Evolutionary conservation across 1,139 yeast species (phyloP).

Genomic region (Fermentozyma sake): DNA sequence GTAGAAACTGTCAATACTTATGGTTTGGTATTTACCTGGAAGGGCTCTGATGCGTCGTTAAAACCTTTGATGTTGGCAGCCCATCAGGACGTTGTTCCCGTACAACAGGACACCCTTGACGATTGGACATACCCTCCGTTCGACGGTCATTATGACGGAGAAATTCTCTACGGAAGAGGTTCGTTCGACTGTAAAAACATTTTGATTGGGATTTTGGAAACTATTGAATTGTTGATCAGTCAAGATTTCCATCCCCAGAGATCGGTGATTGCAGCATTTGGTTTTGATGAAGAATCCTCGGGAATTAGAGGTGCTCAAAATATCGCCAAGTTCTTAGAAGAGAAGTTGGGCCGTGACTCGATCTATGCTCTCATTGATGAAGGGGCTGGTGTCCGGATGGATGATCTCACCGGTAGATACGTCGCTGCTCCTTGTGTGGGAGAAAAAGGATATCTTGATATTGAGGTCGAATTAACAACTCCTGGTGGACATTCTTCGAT

Average conservation of each 20-base stretch:
- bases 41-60: constrained; percentile 48
- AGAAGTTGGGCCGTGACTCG: constrained; percentile 52
- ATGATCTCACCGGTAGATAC: constrained; percentile 24
- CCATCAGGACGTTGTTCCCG: constrained; percentile 84
- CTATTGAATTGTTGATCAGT: constrained; percentile 46
- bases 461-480: constrained; percentile 43
- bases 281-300: constrained; percentile 70
- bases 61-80: constrained; percentile 70
- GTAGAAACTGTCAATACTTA: constrained; percentile 59
- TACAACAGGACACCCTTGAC: constrained; percentile 50
- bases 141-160: constrained; percentile 53
- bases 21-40: constrained; percentile 65
- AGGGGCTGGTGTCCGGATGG: constrained; percentile 43
- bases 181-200: constrained; percentile 60
- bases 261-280: constrained; percentile 56
- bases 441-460: constrained; percentile 63
- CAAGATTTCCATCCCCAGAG: constrained; percentile 50
- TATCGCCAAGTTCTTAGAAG: constrained; percentile 38
- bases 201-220: constrained; percentile 53
- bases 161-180: constrained; percentile 59
- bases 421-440: constrained; percentile 47
- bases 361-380: constrained; percentile 62
- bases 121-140: constrained; percentile 73
- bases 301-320: constrained; percentile 55
- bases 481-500: constrained; percentile 72